A percentile compares a stretch with the other conserved stretches of the same genome.
Conservation (phyloP, 306 rosid genomes). For the Malus sylvestris region DNA sequence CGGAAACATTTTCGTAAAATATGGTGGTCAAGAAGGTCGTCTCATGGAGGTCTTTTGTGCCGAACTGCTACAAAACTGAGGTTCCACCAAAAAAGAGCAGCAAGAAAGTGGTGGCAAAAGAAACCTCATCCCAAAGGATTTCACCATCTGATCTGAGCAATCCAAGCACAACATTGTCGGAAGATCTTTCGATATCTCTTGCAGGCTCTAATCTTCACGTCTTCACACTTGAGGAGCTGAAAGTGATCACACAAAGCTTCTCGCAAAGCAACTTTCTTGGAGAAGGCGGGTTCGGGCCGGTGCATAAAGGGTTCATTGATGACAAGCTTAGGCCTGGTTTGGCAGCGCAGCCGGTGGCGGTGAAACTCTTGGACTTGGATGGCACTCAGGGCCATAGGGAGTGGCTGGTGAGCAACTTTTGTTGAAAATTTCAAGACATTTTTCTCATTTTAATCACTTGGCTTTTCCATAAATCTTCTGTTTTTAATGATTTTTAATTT, state of each 20-base stretch:
- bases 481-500: background rate
- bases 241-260: conserved; percentile 68
- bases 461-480: background rate
- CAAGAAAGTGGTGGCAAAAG: conserved; percentile 46
- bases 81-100: conserved; percentile 20
- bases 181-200: conserved; percentile 75
- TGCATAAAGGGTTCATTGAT: conserved; percentile 87
- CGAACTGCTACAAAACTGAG: conserved; percentile 45
- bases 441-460: background rate
- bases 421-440: background rate
- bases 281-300: conserved; percentile 99
- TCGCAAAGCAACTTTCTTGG: conserved; percentile 68
- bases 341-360: conserved; percentile 86
- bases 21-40: conserved; percentile 28
- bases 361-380: conserved; percentile 79
- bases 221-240: conserved; percentile 70
- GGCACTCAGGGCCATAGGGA: conserved; percentile 91
- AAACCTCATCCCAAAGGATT: conserved; percentile 46
- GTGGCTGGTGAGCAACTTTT: conserved; percentile 72
- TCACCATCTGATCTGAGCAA: conserved; percentile 61
- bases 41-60: conserved; percentile 40
- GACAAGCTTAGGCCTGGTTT: conserved; percentile 72
- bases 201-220: conserved; percentile 67
- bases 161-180: conserved; percentile 53
- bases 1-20: background rate